Conservation (phyloP, 176 grass and related monocot genomes). For the Alopecurus myosuroides region DNA sequence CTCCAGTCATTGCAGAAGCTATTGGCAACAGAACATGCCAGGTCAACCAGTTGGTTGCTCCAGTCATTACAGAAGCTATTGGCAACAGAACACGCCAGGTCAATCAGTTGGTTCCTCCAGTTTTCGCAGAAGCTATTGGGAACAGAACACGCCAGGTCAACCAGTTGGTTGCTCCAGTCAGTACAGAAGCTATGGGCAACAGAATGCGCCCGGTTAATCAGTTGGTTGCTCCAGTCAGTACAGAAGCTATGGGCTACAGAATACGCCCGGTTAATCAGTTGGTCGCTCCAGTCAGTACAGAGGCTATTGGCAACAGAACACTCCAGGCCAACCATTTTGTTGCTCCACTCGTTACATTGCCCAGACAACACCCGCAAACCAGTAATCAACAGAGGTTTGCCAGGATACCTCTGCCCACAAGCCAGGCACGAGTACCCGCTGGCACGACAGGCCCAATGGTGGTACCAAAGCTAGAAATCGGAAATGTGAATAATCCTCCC, state of each 20-base stretch:
- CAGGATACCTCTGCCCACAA: not conserved
- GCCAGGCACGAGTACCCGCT: not conserved
- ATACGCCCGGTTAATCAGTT: not conserved
- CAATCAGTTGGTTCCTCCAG: no score
- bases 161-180: no score
- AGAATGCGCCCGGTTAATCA: no score
- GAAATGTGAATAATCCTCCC: constrained; percentile 26
- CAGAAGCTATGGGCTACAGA: not conserved
- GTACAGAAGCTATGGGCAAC: no score
- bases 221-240: constrained; percentile 1
- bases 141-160: no score
- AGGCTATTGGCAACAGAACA: not conserved
- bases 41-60: not conserved
- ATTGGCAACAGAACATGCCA: not conserved
- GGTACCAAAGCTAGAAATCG: constrained; percentile 25
- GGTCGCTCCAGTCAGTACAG: not conserved
- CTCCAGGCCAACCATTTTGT: not conserved
- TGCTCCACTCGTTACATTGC: constrained; percentile 10
- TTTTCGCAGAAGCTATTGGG: no score
- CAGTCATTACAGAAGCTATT: not conserved
- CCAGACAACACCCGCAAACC: not conserved
- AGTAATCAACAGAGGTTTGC: constrained; percentile 1
- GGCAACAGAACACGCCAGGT: not conserved
- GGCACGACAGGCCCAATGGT: constrained; percentile 11
- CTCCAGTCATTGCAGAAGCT: not conserved